These are phyloP conservation scores for Polysphondylium violaceum DNA, from an alignment of 78 protist genomes.

Conservation along the genomic window DNA sequence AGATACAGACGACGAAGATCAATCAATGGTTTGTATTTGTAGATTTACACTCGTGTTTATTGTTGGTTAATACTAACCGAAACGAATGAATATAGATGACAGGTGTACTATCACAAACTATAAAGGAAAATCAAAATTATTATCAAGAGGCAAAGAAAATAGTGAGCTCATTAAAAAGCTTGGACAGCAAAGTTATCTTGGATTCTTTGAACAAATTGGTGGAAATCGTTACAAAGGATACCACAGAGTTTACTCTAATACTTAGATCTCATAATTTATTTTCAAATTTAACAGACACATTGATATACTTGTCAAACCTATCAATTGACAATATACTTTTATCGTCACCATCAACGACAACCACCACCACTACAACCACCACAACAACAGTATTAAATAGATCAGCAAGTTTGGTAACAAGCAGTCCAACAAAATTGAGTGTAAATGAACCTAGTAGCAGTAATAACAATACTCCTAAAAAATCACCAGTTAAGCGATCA, in stretches of 20 bases:
- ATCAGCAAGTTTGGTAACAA: too few species aligned
- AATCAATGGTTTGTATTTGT: not conserved
- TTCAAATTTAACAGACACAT: not conserved
- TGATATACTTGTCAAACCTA: conserved; percentile 3
- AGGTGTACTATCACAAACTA: conserved; percentile 7
- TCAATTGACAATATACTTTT: not conserved
- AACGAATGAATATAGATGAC: not conserved
- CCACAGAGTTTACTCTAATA: conserved; percentile 16
- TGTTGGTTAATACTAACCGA: not conserved
- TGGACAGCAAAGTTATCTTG: conserved; percentile 1
- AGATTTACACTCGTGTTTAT: not conserved
- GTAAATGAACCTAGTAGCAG: too few species aligned
- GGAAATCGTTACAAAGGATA: not conserved
- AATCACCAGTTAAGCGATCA: conserved; percentile 16
- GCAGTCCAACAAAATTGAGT: too few species aligned
- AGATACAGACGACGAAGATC: not conserved
- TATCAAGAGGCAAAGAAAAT: not conserved
- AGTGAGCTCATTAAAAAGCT: not conserved
- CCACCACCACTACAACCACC: not conserved
- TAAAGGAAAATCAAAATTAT: not conserved
- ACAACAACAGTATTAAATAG: too few species aligned
- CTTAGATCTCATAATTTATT: conserved; percentile 41
- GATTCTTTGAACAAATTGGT: not conserved
- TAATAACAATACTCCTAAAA: too few species aligned
- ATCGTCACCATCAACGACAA: not conserved